Evolutionary conservation across 768 basidiomycete genomes (phyloP), one percentile per base, ranked within the genome.

Genomic region (Termitomyces sp.): DNA sequence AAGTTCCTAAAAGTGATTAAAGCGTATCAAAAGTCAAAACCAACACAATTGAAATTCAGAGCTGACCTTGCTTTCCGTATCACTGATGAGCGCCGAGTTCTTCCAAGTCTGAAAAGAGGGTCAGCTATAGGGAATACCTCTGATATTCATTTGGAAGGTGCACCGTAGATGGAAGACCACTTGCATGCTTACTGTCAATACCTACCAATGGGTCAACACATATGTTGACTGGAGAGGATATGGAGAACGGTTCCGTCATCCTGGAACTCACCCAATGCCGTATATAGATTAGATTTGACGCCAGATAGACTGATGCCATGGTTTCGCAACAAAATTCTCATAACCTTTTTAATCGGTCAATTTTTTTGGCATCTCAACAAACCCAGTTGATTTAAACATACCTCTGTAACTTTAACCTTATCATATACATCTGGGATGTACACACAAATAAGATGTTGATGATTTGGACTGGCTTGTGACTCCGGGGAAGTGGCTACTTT

Each of bases 141-240:
- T 36, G 36, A 51, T 49, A 24, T 45, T 13, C 20, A 18, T 38
- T 18, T 9, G 28, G n/a, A 53, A 35, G 2, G 15, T 70, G 35
- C 18, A 88, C 90, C 62, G 90, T 90, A 24, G 90, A 87, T 44
- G 79, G 82, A 55, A 92, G 80, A 8, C 89, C 87, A 68, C 88
- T 90, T 0, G 85, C 71, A 68, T 91, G 90, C 68, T 92, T 92
- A 72, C 89, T 90, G 65, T 91, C 88, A 59, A 92, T 74, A 1
- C 87, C 88, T 85, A 5, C n/a, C 2, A 13, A 50, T 16, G 22
- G 4, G 20, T 46, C 18, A 63, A 13, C 36, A 54, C 53, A 9
- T 13, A 7, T 16, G n/a, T 50, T 11, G 36, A 38, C 40, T 44
- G 52, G 32, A 57, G 16, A 51, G 22, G 20, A 20, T 39, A 33